phyloP scores from a whole-genome alignment of 306 rosid species.

The Malus sieversii region DNA sequence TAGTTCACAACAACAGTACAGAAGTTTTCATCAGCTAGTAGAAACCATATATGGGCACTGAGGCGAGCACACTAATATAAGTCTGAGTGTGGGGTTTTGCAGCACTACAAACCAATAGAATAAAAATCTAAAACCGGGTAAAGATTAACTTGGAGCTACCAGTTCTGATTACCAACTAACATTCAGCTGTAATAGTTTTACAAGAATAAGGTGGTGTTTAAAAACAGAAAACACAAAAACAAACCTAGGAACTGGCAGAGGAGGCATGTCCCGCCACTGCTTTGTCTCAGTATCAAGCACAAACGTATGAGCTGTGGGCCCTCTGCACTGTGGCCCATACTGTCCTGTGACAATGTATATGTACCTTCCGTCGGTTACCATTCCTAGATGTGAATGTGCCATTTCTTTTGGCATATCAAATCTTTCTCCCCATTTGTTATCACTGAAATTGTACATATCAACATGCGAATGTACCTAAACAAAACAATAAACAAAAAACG shows the following conservation, averaged over 20 bases:
- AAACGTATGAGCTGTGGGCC: constrained; percentile 46
- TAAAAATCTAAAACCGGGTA: no score
- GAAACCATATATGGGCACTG: background rate
- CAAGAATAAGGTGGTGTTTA: background rate
- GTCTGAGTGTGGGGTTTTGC: no score
- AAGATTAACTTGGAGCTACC: no score
- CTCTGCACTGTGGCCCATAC: constrained; percentile 83
- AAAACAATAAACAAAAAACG: background rate
- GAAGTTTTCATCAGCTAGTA: background rate
- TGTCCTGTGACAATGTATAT: constrained; percentile 76
- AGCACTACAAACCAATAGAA: no score
- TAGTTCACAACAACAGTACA: background rate
- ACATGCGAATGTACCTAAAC: constrained; percentile 81
- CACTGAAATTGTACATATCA: constrained; percentile 61
- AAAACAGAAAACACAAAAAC: background rate
- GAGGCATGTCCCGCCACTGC: constrained; percentile 61
- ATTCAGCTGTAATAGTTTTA: no score
- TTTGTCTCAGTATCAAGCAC: constrained; percentile 65
- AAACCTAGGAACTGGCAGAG: constrained; percentile 76
- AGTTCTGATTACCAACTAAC: no score
- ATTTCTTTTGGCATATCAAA: constrained; percentile 75
- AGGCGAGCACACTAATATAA: background rate
- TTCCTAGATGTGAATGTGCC: constrained; percentile 91
- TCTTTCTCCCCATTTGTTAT: constrained; percentile 52
- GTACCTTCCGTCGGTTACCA: constrained; percentile 78